These are phyloP conservation scores for Penicillium sp. DNA, from an alignment of 2,329 filamentous ascomycete species.

Conservation along the genomic window DNA sequence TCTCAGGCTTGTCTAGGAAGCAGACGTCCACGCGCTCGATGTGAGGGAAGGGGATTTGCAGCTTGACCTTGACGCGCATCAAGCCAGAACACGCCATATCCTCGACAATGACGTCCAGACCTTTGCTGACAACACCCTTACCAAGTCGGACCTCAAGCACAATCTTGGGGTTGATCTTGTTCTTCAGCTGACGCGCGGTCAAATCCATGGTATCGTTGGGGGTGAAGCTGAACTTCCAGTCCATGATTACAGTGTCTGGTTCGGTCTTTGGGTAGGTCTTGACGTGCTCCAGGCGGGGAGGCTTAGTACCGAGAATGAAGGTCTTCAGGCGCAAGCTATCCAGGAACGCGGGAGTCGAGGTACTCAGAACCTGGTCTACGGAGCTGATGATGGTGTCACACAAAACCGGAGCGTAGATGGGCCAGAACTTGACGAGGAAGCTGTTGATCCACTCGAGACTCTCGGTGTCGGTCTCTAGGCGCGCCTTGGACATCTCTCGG, in stretches of 20 bases:
- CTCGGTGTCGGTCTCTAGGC: constrained; percentile 84
- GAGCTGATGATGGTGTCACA: constrained; percentile 89
- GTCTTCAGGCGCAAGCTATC: constrained; percentile 92
- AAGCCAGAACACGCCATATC: constrained; percentile 94
- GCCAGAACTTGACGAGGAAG: constrained; percentile 98
- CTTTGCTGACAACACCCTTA: constrained; percentile 96
- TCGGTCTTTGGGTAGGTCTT: constrained; percentile 96
- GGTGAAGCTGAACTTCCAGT: constrained; percentile 99
- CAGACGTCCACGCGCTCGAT: constrained; percentile 93
- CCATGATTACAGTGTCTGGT: constrained; percentile 95
- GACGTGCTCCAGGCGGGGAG: constrained; percentile 93
- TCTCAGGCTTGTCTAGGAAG: constrained; percentile 82
- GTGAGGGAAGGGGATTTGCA: constrained; percentile 93
- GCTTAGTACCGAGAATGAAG: constrained; percentile 91
- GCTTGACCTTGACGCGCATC: constrained; percentile 96
- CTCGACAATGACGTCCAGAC: constrained; percentile 94
- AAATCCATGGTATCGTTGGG: constrained; percentile 91
- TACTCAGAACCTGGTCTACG: constrained; percentile 93
- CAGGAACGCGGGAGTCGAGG: constrained; percentile 84
- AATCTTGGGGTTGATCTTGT: constrained; percentile 95
- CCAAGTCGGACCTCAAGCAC: constrained; percentile 92
- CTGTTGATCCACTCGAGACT: constrained; percentile 99
- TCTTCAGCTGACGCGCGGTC: constrained; percentile 83
- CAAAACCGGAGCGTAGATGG: constrained; percentile 92
- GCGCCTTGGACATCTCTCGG: constrained; percentile 82